phyloP scores from a whole-genome alignment of 2,329 filamentous ascomycete species.

The Teratosphaeria viscida region DNA sequence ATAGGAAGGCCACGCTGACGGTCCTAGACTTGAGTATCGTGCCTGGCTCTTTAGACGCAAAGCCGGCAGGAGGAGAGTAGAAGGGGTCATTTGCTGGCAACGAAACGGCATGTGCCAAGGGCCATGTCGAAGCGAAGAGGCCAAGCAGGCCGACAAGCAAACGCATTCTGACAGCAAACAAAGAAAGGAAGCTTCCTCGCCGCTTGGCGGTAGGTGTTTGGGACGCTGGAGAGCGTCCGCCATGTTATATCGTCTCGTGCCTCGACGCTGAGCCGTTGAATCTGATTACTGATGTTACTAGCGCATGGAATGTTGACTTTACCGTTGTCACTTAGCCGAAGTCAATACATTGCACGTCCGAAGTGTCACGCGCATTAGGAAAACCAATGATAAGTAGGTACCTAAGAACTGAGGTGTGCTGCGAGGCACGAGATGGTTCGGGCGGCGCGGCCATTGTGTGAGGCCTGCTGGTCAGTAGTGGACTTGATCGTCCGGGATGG shows the following conservation, averaged over 20 bases:
- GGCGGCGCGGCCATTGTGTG: no score
- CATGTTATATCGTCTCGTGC: background rate
- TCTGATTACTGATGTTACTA: background rate
- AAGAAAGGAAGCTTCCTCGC: background rate
- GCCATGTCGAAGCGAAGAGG: background rate
- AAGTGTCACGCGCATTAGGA: background rate
- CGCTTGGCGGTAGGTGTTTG: no score
- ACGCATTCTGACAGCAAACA: background rate
- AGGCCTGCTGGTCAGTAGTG: no score
- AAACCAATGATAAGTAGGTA: background rate
- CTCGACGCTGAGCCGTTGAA: background rate
- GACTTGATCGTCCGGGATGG: no score
- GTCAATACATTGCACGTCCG: background rate
- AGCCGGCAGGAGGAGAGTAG: conserved; percentile 18
- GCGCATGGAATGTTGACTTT: background rate
- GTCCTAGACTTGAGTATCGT: conserved; percentile 15
- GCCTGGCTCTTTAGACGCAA: conserved; percentile 13
- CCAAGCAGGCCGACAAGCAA: background rate
- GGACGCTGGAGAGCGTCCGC: background rate
- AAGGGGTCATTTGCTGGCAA: conserved; percentile 14
- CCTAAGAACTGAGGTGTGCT: background rate
- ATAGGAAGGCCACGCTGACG: conserved; percentile 13
- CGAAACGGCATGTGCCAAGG: background rate
- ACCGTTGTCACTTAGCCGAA: background rate
- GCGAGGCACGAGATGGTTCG: no score